Evolutionary conservation across 345 rosid species (phyloP), one percentile per base, ranked within the genome.

Genomic region (Bruguiera sexangula): DNA sequence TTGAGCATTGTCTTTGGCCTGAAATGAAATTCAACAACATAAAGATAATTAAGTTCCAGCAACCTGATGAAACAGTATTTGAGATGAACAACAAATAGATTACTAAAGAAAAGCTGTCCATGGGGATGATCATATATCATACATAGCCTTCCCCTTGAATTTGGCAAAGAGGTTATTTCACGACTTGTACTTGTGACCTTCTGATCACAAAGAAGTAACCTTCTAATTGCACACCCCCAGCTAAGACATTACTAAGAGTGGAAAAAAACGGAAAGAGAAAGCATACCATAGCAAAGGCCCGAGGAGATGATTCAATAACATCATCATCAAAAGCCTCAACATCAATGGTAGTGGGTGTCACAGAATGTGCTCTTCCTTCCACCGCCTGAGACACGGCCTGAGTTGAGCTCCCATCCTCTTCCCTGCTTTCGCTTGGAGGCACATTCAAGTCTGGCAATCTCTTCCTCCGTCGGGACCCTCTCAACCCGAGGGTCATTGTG

Each of bases 311-410:
- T 78, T 87, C 86, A 69, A 90, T 63, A 75, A 89, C 93, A 63
- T 87, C 97, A 60, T 95, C 98, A 76, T 95, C 96, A 70, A 89
- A 53, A 43, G 84, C 88, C 74, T 92, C 99, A 64, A 86, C 85
- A 75, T 84, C 93, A 76, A 89, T 87, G 10, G 88, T 62, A 48
- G 80, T 59, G 69, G 76, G 71, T 15, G 74, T 79, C 16, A 72
- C 62, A 9, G 69, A 43, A 56, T 39, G 81, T 15, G 76, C 81
- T 62, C 65, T 68, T 54, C 73, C 66, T 53, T 30, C 74, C 46
- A 66, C 66, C 34, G 6, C 66, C 71, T 51, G 69, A 69, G 62
- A 70, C 19, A n/a, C 72, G 66, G 46, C 37, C 77, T 36, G 80
- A 66, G 37, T 76, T 1, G 92, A 89, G 66, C 85, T 79, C 48